A percentile compares a stretch with the other conserved stretches of the same genome.
Evolutionary conservation across 2,329 filamentous ascomycete species (phyloP).

Genomic region (Xylaria sp.): DNA sequence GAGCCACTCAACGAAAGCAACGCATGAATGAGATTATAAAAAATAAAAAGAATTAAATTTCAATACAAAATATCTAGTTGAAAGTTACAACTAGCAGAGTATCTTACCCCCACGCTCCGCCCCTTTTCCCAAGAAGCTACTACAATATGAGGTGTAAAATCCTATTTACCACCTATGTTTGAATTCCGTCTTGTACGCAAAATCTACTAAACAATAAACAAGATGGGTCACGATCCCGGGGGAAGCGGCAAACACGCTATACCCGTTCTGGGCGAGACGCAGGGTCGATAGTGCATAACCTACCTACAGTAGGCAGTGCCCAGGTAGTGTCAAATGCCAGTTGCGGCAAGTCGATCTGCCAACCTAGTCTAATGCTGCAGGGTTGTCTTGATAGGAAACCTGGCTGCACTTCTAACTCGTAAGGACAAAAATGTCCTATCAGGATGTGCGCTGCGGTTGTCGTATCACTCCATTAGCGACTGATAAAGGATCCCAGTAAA

Average conservation of each 20-base stretch:
- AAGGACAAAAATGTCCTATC: conserved; percentile 1
- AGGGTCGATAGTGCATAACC: not conserved
- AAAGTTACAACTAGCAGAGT: no score
- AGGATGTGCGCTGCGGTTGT: not conserved
- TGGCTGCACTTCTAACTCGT: not conserved
- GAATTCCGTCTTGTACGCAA: not conserved
- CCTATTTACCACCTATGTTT: no score
- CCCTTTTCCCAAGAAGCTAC: no score
- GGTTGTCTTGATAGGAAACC: not conserved
- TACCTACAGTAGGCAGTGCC: no score
- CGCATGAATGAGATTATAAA: no score
- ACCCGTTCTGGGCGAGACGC: not conserved
- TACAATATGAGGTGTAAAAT: no score
- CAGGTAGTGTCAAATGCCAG: no score
- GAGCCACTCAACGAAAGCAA: no score
- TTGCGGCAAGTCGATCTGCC: not conserved
- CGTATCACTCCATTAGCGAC: not conserved
- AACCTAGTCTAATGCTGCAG: not conserved
- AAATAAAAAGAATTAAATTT: no score
- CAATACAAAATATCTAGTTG: no score
- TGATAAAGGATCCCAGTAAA: conserved; percentile 3
- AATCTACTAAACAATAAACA: not conserved
- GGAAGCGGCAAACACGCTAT: not conserved
- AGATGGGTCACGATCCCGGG: no score
- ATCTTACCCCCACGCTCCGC: no score